Base-by-base conservation (phyloP, 345 rosid genomes). In the Eucalyptus regnans region DNA sequence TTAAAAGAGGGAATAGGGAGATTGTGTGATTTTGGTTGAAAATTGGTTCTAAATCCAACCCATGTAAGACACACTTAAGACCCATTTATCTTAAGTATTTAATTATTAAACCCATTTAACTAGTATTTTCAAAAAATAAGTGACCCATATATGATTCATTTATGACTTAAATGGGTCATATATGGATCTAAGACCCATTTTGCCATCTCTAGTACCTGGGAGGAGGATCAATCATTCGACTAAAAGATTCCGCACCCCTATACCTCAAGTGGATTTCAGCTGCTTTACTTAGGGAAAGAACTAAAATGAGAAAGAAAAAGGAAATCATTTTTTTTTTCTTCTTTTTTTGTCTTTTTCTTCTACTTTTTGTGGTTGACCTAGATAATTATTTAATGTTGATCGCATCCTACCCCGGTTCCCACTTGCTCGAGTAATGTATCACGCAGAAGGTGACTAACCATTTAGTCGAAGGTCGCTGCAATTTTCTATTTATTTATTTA, bases 311-410 rank as follows among this genome's bases (percentile, higher is more conserved):
- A 76, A 76, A 76, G 48, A 37, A 76, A 37, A 33, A 37, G 25
- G 44, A 18, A 9, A 37, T 71, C 25, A 33, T 4, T 71, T 76
- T 37, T 20, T 48, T 37, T 41, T 1, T 31, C 3, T 9, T 1
- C 37, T 6, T 14, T 50, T 6, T 14, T 50, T 48, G 31, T 9
- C 6, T 9, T 0, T 9, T 76, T 64, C 8, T 64, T n/a, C 0
- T 14, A 76, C 27, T 76, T 20, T 37, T 76, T 76, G 83, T 25
- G 12, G 83, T 76, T 6, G 83, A 76, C 48, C 29, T 20, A 10
- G 27, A 76, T 76, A 76, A 76, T 43, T 76, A 76, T 41, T 9
- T 37, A 44, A 37, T 20, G 48, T 37, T 37, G 48, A 10, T 41
- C 27, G 2, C 13, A 76, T 41, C 48, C 48, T 41, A 20, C 83